Conservation (phyloP, 352 stramenopile species). For the Phytophthora boehmeriae region DNA sequence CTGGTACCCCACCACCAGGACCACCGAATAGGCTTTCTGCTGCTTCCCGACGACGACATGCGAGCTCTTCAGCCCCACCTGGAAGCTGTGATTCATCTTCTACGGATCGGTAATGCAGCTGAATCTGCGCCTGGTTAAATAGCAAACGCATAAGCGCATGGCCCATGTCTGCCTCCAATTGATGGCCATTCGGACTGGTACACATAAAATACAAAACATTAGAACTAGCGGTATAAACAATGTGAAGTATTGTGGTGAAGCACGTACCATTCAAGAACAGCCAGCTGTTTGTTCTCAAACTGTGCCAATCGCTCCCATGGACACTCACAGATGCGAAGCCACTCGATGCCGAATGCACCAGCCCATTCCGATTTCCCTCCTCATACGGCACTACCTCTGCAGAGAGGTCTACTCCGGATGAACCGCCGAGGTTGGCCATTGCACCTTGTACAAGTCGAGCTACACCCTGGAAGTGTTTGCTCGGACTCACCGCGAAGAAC, state of each 20-base stretch:
- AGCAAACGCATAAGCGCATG: conserved; percentile 77
- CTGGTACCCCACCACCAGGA: conserved; percentile 11
- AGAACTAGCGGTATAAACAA: conserved; percentile 3
- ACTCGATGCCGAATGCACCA: conserved; percentile 76
- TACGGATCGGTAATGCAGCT: conserved; percentile 82
- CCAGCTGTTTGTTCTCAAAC: conserved; percentile 73
- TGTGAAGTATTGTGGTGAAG: not conserved
- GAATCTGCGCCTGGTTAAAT: conserved; percentile 84
- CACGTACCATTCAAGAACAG: conserved; percentile 63
- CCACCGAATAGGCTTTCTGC: conserved; percentile 70
- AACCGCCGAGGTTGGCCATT: conserved; percentile 39
- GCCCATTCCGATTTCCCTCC: conserved; percentile 50
- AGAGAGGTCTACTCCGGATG: conserved; percentile 56
- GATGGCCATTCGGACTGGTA: conserved; percentile 66
- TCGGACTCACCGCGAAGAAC: conserved; percentile 71
- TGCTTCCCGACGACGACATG: conserved; percentile 67
- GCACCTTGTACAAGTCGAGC: conserved; percentile 46
- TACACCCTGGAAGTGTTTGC: conserved; percentile 84
- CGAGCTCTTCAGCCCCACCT: conserved; percentile 78
- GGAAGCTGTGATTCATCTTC: conserved; percentile 81
- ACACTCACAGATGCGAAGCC: conserved; percentile 88
- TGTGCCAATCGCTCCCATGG: conserved; percentile 80
- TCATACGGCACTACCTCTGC: conserved; percentile 63
- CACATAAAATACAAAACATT: conserved; percentile 10
- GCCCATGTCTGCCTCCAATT: conserved; percentile 68